Evolutionary conservation across 768 basidiomycete genomes (phyloP).

Genomic region (Mycena chlorophos): DNA sequence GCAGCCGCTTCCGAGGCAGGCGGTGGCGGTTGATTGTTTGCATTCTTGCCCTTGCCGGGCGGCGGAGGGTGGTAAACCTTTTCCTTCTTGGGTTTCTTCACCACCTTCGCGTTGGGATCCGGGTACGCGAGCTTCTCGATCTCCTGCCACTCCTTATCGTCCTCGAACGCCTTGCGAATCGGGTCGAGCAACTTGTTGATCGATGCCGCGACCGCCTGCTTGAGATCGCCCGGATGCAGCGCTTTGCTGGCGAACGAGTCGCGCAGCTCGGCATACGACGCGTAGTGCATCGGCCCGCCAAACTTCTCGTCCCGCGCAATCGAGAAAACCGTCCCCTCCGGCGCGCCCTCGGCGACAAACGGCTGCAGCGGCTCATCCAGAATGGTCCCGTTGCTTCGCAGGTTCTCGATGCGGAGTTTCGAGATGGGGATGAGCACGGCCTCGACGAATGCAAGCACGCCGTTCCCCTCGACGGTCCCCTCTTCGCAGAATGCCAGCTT

Average conservation of each 20-base stretch:
- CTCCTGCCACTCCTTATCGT: conserved; percentile 77
- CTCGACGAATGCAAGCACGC: conserved; percentile 79
- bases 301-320: conserved; percentile 77
- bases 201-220: conserved; percentile 70
- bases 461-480: conserved; percentile 86
- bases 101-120: conserved; percentile 57
- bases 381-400: conserved; percentile 47
- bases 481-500: conserved; percentile 93
- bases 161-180: conserved; percentile 75
- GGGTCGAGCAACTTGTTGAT: conserved; percentile 78
- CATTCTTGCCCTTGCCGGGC: conserved; percentile 73
- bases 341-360: conserved; percentile 69
- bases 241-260: conserved; percentile 73
- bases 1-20: neutral
- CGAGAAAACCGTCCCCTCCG: conserved; percentile 79
- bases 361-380: conserved; percentile 53
- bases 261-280: conserved; percentile 62
- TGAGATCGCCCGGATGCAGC: conserved; percentile 90
- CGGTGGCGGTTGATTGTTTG: conserved; percentile 16
- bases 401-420: conserved; percentile 64
- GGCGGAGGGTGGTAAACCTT: conserved; percentile 85
- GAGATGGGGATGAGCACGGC: conserved; percentile 89
- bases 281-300: conserved; percentile 80
- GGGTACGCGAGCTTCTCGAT: conserved; percentile 84
- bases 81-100: conserved; percentile 67